These are phyloP conservation scores for Gnetum montanum DNA, from an alignment of 75 land plant genomes.

Conservation along the genomic window DNA sequence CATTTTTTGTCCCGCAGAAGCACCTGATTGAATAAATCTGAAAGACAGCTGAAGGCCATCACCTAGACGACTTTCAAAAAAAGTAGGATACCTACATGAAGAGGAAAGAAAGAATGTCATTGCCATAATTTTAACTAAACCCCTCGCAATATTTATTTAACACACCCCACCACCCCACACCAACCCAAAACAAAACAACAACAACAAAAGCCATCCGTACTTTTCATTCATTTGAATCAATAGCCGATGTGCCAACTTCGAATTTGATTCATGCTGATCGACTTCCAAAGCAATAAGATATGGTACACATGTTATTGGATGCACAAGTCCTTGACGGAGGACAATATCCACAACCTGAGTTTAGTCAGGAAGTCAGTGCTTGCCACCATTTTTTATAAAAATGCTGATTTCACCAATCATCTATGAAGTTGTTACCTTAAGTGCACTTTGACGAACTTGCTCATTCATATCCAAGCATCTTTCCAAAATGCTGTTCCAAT, in stretches of 20 bases:
- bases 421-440: conserved; percentile 50
- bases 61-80: conserved; percentile 94
- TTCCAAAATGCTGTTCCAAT: conserved; percentile 81
- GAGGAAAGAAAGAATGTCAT: too few relatives aligned
- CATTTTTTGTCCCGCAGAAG: conserved; percentile 16
- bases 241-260: conserved; percentile 92
- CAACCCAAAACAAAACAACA: too few relatives aligned
- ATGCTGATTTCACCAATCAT: not conserved
- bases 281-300: conserved; percentile 93
- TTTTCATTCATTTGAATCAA: conserved; percentile 93
- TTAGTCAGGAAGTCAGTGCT: not conserved
- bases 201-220: too few relatives aligned
- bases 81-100: conserved; percentile 80
- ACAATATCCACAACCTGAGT: conserved; percentile 94
- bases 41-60: conserved; percentile 95
- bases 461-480: conserved; percentile 77
- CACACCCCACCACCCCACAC: too few relatives aligned
- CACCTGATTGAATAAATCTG: conserved; percentile 57
- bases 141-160: too few relatives aligned
- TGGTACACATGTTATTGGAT: conserved; percentile 99
- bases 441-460: conserved; percentile 71
- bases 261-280: conserved; percentile 77
- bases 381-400: too few relatives aligned
- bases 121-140: too few relatives aligned
- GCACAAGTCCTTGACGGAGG: conserved; percentile 95